Conservation (phyloP, 148 eudicot species). For the Chenopodium quinoa region DNA sequence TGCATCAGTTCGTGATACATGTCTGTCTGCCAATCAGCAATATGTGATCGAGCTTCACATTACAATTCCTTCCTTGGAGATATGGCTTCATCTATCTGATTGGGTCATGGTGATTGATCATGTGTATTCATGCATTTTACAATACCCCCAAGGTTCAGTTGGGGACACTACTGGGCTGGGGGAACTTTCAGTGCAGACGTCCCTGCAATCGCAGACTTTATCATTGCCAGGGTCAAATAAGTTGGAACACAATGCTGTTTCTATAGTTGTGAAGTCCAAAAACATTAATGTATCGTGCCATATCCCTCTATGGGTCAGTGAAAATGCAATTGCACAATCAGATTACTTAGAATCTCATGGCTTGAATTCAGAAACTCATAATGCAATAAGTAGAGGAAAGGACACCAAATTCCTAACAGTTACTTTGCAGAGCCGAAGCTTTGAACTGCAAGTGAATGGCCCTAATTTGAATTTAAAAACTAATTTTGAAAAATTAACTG, state of each 20-base stretch:
- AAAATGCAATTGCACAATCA: slow-evolving; percentile 32
- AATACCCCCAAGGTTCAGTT: slow-evolving; percentile 25
- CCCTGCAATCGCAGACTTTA: slow-evolving; percentile 21
- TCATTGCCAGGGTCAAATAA: slow-evolving; percentile 32
- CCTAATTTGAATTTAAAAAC: slow-evolving; percentile 35
- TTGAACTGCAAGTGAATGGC: slow-evolving; percentile 43
- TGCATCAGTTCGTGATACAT: slow-evolving; percentile 52
- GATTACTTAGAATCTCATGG: slow-evolving; percentile 32
- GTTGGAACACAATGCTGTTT: slow-evolving; percentile 24
- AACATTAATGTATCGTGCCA: slow-evolving; percentile 47
- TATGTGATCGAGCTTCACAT: slow-evolving; percentile 44
- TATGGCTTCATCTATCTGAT: slow-evolving; percentile 73
- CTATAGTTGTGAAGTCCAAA: slow-evolving; percentile 45
- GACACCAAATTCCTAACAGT: slow-evolving; percentile 47
- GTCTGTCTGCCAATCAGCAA: slow-evolving; percentile 34
- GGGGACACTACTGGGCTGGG: slow-evolving; percentile 16
- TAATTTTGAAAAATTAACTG: slow-evolving; percentile 49
- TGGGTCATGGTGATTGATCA: slow-evolving; percentile 58
- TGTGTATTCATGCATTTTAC: slow-evolving; percentile 33
- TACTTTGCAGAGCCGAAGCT: slow-evolving; percentile 47
- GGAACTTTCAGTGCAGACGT: slow-evolving; percentile 28
- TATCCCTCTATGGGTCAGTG: slow-evolving; percentile 55
- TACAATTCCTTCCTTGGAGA: slow-evolving; percentile 55
- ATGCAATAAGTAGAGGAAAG: slow-evolving; percentile 30
- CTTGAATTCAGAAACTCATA: slow-evolving; percentile 22